Base-by-base conservation (phyloP, 768 basidiomycete species). In the Leccinum sublutescens region DNA sequence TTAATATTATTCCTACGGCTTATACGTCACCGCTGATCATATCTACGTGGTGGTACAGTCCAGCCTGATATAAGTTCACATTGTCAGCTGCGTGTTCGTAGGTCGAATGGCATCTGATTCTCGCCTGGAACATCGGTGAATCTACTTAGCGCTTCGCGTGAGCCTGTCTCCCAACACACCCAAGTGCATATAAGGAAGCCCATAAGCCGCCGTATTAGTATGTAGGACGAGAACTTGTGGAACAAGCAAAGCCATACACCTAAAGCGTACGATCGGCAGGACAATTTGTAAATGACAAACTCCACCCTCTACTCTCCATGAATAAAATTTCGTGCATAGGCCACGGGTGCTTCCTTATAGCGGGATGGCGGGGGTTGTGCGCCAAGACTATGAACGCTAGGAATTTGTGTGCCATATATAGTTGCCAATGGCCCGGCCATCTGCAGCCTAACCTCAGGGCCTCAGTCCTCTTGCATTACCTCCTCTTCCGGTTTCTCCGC, bases 391-490 rank as follows among this genome's bases (percentile, higher is more conserved):
- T 19, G n/a, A 43, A 19, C n/a, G 10, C 10, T 43, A n/a, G 36
- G 7, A 38, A 36, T 14, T 15, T 36, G 14, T 33, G 33, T 33
- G 14, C 14, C 34, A 15, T 12, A 5, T 15, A 36, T 6, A 15
- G 14, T 2, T 15, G 34, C 34, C n/a, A 43, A 11, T 19, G n/a
- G 10, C 43, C 33, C 11, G 29, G 29, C 27, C 27, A 43, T 43
- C 43, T 10, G n/a, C 9, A n/a, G 9, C n/a, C 17, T 40, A 40
- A 40, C 7, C 17, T n/a, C n/a, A 10, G 40, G n/a, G 12, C 40
- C 52, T 74, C 45, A 73, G 11, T 58, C 64, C 54, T 69, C 64
- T 48, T 69, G 61, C 69, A 73, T 74, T 23, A 40, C 55, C 33
- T 64, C 61, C 34, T 65, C 60, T 50, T 56, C 45, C 19, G 40